phyloP scores from a whole-genome alignment of 176 grass and related monocot genomes.

The Zea luxurians region DNA sequence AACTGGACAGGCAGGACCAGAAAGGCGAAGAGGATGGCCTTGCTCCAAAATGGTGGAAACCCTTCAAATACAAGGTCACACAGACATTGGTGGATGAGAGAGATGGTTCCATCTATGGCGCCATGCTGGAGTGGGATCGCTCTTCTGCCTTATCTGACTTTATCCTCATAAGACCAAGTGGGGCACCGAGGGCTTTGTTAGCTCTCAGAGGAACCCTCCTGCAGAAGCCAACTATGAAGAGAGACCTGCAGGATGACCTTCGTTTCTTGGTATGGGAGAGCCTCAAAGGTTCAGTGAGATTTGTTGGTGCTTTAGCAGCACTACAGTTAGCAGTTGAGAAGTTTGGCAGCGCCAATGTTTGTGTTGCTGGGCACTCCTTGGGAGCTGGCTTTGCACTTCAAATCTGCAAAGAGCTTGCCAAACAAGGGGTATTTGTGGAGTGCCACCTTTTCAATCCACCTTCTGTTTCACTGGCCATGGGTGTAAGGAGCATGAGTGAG shows the following conservation, averaged over 20 bases:
- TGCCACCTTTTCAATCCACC: conserved; percentile 95
- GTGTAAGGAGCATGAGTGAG: conserved; percentile 75
- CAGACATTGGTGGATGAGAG: conserved; percentile 71
- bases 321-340: conserved; percentile 49
- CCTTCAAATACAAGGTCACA: conserved; percentile 85
- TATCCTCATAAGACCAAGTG: conserved; percentile 67
- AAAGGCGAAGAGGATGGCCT: conserved; percentile 61
- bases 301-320: conserved; percentile 57
- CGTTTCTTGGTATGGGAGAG: conserved; percentile 80
- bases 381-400: conserved; percentile 85
- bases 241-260: conserved; percentile 84
- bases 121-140: conserved; percentile 82
- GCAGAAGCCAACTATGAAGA: conserved; percentile 65
- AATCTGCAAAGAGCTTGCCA: conserved; percentile 77
- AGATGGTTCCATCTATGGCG: conserved; percentile 85
- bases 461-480: conserved; percentile 85
- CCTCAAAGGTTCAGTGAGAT: conserved; percentile 75
- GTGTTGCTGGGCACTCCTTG: conserved; percentile 73
- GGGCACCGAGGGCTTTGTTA: conserved; percentile 66
- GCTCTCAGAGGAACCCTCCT: conserved; percentile 82
- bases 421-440: conserved; percentile 74
- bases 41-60: conserved; percentile 90
- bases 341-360: conserved; percentile 65
- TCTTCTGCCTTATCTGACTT: conserved; percentile 73
- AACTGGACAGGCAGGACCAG: conserved; percentile 82